A percentile compares a stretch with the other conserved stretches of the same genome.
Evolutionary conservation across 1,284 basidiomycete species (phyloP).

Genomic region (Baeospora myosura): DNA sequence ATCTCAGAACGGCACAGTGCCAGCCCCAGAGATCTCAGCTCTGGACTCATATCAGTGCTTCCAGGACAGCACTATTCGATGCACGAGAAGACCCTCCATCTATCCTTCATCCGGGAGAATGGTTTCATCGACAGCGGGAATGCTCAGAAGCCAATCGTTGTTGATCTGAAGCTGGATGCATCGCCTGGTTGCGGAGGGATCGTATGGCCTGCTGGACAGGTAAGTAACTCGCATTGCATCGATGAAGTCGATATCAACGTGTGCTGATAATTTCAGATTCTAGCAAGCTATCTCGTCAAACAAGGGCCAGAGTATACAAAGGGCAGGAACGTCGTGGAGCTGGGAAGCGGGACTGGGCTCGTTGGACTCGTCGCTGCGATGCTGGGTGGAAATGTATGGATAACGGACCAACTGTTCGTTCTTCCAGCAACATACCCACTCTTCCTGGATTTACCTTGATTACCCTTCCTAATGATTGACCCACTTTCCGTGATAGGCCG

Average conservation of each 20-base stretch:
- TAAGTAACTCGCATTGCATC: conserved; percentile 29
- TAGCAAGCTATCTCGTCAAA: conserved; percentile 65
- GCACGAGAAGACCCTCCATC: conserved; percentile 36
- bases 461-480: conserved; percentile 13
- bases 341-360: conserved; percentile 87
- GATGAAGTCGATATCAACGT: conserved; percentile 2
- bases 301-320: conserved; percentile 41
- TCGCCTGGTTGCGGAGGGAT: conserved; percentile 86
- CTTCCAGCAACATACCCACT: too few species aligned
- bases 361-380: conserved; percentile 79
- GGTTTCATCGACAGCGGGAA: conserved; percentile 9
- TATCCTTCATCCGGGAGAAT: conserved; percentile 33
- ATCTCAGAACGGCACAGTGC: too few species aligned
- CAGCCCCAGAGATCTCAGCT: too few species aligned
- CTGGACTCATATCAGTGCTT: conserved; percentile 31
- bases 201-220: conserved; percentile 90
- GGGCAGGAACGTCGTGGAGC: conserved; percentile 65
- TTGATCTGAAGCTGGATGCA: conserved; percentile 63
- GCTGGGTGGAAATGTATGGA: conserved; percentile 61
- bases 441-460: too few species aligned
- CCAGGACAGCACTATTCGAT: conserved; percentile 54
- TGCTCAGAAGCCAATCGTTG: conserved; percentile 25
- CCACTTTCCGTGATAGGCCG: conserved; percentile 39
- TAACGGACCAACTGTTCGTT: conserved; percentile 89
- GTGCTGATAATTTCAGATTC: too few species aligned